phyloP scores from a whole-genome alignment of 2,329 filamentous ascomycete genomes.

The Fusarium torreyae region DNA sequence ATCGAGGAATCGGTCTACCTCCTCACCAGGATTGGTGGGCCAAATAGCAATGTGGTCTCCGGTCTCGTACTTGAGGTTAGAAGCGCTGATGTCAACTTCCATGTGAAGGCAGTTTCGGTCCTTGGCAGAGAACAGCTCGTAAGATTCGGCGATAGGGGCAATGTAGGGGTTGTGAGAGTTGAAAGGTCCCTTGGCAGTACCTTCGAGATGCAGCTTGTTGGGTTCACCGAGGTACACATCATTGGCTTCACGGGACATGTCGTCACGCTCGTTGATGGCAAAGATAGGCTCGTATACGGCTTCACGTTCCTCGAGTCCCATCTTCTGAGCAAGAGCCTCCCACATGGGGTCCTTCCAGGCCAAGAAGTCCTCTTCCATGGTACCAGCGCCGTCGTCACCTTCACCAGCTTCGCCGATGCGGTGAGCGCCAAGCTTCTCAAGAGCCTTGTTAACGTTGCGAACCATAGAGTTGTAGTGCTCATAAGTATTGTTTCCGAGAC shows the following conservation, averaged over 20 bases:
- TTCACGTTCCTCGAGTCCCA: slow-evolving; percentile 94
- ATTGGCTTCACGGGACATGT: slow-evolving; percentile 79
- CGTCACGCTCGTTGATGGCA: slow-evolving; percentile 81
- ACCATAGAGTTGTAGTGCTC: slow-evolving; percentile 99
- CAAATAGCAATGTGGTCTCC: slow-evolving; percentile 98
- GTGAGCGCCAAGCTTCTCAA: slow-evolving; percentile 86
- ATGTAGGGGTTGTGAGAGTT: slow-evolving; percentile 98
- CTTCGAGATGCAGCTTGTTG: slow-evolving; percentile 95
- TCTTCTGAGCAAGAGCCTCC: slow-evolving; percentile 83
- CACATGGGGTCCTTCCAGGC: slow-evolving; percentile 99
- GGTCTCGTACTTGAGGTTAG: slow-evolving; percentile 93
- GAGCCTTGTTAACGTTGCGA: slow-evolving; percentile 85
- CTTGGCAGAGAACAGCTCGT: slow-evolving; percentile 89
- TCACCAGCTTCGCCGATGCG: slow-evolving; percentile 92
- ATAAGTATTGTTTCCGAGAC: slow-evolving; percentile 98
- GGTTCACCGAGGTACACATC: slow-evolving; percentile 96
- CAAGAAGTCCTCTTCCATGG: slow-evolving; percentile 99
- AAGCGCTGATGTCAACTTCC: slow-evolving; percentile 92
- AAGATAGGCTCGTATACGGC: slow-evolving; percentile 96
- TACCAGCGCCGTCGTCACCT: slow-evolving; percentile 97
- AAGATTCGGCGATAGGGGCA: slow-evolving; percentile 91
- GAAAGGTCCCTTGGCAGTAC: slow-evolving; percentile 86
- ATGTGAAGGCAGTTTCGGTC: slow-evolving; percentile 96
- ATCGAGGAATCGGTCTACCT: slow-evolving; percentile 90
- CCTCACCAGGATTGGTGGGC: slow-evolving; percentile 94